Evolutionary conservation across 495 filamentous ascomycete species (phyloP).

Genomic region (Talaromyces stipitatus): DNA sequence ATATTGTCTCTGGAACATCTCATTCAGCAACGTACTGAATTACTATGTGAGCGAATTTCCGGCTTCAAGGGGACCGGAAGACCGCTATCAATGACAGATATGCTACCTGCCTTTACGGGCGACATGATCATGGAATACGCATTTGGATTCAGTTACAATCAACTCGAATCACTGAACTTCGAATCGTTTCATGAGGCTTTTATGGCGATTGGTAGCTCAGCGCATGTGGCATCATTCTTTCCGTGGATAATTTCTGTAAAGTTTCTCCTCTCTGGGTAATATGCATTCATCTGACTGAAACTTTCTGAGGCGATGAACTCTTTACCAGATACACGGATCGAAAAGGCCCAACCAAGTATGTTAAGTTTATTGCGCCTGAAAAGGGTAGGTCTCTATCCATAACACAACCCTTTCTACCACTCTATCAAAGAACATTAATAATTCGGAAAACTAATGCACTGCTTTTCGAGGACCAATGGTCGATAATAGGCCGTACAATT

Average conservation of each 20-base stretch:
- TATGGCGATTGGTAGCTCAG: slow-evolving; percentile 3
- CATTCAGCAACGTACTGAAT: slow-evolving; percentile 9
- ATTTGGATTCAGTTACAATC: slow-evolving; percentile 15
- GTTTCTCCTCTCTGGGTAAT: not conserved
- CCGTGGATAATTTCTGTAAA: slow-evolving; percentile 8
- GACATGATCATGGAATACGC: slow-evolving; percentile 39
- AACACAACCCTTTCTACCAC: too few relatives aligned
- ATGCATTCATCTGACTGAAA: not conserved
- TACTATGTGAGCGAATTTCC: slow-evolving; percentile 10
- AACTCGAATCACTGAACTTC: not conserved
- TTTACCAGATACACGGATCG: slow-evolving; percentile 1
- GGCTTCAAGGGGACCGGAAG: slow-evolving; percentile 8
- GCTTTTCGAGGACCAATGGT: slow-evolving; percentile 1
- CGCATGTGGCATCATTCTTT: slow-evolving; percentile 7
- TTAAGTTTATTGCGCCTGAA: slow-evolving; percentile 1
- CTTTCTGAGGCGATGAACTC: not conserved
- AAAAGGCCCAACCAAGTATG: slow-evolving; percentile 1
- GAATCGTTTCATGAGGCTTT: slow-evolving; percentile 4
- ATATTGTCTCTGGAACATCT: slow-evolving; percentile 9
- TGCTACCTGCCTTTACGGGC: slow-evolving; percentile 21
- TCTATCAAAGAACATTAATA: too few relatives aligned
- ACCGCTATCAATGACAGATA: slow-evolving; percentile 19
- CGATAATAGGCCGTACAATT: slow-evolving; percentile 5
- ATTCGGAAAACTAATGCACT: not conserved
- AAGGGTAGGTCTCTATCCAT: not conserved